These are phyloP conservation scores for Cynanchum wilfordii DNA, from an alignment of 257 asterid genomes.

Conservation along the genomic window DNA sequence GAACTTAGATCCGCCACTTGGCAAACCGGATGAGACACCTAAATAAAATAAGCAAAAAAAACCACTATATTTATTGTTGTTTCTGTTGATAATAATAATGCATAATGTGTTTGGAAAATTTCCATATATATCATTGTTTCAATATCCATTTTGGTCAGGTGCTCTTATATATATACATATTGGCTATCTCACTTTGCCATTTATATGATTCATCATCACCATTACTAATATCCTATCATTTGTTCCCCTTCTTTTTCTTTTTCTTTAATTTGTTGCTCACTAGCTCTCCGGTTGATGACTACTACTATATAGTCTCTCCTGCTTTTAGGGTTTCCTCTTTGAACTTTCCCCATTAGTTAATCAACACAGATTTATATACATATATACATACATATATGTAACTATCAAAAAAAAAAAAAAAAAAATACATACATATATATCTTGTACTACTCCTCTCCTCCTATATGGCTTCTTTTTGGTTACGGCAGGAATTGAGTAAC, in stretches of 20 bases:
- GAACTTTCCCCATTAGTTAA: conserved; percentile 9
- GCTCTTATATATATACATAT: conserved; percentile 10
- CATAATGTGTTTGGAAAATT: background rate
- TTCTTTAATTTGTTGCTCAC: background rate
- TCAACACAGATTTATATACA: too few relatives aligned
- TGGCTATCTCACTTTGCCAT: conserved; percentile 8
- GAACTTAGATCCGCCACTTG: too few relatives aligned
- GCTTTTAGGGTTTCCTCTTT: conserved; percentile 45
- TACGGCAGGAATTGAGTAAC: conserved; percentile 3
- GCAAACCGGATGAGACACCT: too few relatives aligned
- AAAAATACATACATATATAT: too few relatives aligned
- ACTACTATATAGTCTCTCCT: conserved; percentile 11
- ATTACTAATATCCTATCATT: background rate
- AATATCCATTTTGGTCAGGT: conserved; percentile 4
- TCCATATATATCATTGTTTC: background rate
- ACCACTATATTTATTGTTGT: too few relatives aligned
- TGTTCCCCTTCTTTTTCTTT: too few relatives aligned
- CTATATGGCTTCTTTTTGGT: background rate
- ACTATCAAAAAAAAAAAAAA: too few relatives aligned
- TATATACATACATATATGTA: too few relatives aligned
- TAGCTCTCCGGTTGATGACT: background rate
- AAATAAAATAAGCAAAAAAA: too few relatives aligned
- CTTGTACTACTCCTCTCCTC: background rate
- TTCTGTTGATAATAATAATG: too few relatives aligned
- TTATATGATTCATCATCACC: conserved; percentile 12